Evolutionary conservation across 805 yeast species (phyloP), one percentile per base, ranked within the genome.

Genomic region (Schizosaccharomyces japonicus): DNA sequence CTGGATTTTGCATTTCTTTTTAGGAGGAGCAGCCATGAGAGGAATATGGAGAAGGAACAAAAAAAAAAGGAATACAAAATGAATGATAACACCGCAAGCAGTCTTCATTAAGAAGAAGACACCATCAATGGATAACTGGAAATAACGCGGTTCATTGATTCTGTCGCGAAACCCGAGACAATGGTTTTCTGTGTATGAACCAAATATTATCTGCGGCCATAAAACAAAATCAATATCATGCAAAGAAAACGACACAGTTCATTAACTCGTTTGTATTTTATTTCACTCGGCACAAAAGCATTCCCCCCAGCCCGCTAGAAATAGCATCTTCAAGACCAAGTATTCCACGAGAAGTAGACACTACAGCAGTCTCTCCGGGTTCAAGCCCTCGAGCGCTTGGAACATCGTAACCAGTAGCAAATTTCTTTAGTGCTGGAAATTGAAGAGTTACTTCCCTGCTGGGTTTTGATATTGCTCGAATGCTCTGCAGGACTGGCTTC

Each of bases 251-350:
- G 23, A 36, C 8, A 36, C 6, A 21, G 13, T 5, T 19, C 2
- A 7, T n/a, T 36, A 1, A 5, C 11, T 36, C 23, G 7, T 21
- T 36, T 2, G 10, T 36, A 19, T 23, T 23, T 40, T 48, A 45
- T 11, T 45, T 31, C 13, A 45, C 66, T 58, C 95, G 77, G 60
- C 94, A 81, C 52, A 90, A 67, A 15, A 82, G 75, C 65, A 81
- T 78, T 44, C 94, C 95, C 26, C 69, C 71, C 40, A 76, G 56
- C 49, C 75, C 72, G 58, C 72, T 76, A 51, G 73, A 71, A 23
- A 87, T 79, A 32, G 95, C 96, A 56, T 87, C 94, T 56, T 78
- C 81, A 49, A 85, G 65, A 54, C 83, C 94, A 34, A 85, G 70
- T 19, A 69, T 68, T 6, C 69, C 66, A 26, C 66, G 65, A 21